Base-by-base conservation (phyloP, 192 early-diverging fungal genomes). In the Gamsiella multidivaricata region DNA sequence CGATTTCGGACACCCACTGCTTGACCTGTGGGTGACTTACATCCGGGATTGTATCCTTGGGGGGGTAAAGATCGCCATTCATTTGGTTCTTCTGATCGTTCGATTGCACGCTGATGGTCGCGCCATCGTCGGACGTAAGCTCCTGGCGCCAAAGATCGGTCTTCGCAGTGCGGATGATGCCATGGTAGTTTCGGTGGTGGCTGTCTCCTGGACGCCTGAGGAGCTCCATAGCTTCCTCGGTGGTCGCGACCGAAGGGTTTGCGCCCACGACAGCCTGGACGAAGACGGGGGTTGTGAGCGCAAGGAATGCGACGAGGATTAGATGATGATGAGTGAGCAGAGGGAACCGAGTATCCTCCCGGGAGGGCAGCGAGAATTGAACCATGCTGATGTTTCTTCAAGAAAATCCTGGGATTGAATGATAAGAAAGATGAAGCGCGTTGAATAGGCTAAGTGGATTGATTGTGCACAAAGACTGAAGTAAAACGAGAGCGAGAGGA, bases 21-120 rank as follows among this genome's bases (percentile, higher is more conserved):
- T 80, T 65, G 18, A 80, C 78, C 25, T 61, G 71, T 0, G 83
- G 59, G 10, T 73, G 71, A 43, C 81, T 63, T 20, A 82, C 66
- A 28, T 69, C 66, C 4, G 85, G 85, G 17, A 76, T 64, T 11
- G 31, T 41, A 25, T 78, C 74, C 54, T 78, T 78, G 26, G 18
- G 23, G 17, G 74, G 74, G 36, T 78, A 78, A 23, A 39, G 18
- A 5, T 23, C 33, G 14, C 15, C 62, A 41, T 74, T 46, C 46
- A 74, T 74, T 0, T 32, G 43, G 54, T 52, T 59, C 41, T 47
- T 55, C 4, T n/a, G 4, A 18, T 46, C 4, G n/a, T 5, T n/a
- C 5, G 45, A 10, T 18, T 46, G 15, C n/a, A 18, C 45, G 45
- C 17, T 46, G 17, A 46, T 18, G 12, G 9, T 18, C 6, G 45